Percentiles rank a stretch among this genome's conserved stretches.
Evolutionary conservation across 75 land plant genomes (phyloP).

Genomic region (Cunninghamia lanceolata): DNA sequence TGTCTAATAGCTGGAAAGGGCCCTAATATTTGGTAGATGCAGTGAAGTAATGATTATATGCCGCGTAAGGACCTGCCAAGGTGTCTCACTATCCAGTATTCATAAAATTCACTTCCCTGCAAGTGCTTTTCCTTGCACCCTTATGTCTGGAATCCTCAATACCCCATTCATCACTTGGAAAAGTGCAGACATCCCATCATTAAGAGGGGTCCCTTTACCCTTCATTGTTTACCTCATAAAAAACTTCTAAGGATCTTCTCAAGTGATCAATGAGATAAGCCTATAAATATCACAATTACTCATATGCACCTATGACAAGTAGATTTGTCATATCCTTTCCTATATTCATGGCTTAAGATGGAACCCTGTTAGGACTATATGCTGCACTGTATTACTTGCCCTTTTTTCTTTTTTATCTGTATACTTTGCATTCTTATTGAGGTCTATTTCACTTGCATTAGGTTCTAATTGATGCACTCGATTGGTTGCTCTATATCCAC

Average conservation of each 20-base stretch:
- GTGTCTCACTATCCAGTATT: background rate
- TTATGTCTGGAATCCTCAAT: background rate
- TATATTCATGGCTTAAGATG: background rate
- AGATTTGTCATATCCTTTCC: background rate
- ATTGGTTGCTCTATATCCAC: background rate
- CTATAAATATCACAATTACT: background rate
- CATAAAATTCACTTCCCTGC: background rate
- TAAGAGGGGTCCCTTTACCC: background rate
- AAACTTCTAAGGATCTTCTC: background rate
- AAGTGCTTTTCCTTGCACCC: background rate
- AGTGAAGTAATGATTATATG: background rate
- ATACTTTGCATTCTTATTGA: too few relatives aligned
- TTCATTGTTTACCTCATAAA: background rate
- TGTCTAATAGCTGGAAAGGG: too few relatives aligned
- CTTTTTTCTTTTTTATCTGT: too few relatives aligned
- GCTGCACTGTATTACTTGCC: background rate
- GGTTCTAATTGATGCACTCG: background rate
- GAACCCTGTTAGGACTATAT: background rate
- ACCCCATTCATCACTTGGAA: background rate
- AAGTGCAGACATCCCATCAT: background rate
- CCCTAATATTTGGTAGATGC: too few relatives aligned
- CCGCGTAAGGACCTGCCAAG: background rate
- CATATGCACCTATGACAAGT: background rate
- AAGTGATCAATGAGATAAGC: background rate
- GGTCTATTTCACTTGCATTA: background rate